These are phyloP conservation scores for Kurtzmaniella cleridarum DNA, from an alignment of 805 yeast species.

Conservation along the genomic window DNA sequence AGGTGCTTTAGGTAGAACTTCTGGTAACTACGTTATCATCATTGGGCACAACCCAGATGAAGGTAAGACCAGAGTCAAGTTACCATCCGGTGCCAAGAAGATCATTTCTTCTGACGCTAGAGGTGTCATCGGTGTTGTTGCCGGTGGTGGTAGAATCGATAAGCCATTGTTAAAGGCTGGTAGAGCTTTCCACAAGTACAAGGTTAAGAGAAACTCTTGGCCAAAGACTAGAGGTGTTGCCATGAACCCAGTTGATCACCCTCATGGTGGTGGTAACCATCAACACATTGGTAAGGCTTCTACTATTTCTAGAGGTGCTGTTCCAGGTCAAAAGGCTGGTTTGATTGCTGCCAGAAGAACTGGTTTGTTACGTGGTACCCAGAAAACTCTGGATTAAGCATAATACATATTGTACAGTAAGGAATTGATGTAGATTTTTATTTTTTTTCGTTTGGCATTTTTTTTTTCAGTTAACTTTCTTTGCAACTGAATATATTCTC, in stretches of 20 bases:
- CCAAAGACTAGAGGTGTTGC: slow-evolving; percentile 99
- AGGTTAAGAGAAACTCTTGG: slow-evolving; percentile 99
- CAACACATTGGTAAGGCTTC: slow-evolving; percentile 99
- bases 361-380: slow-evolving; percentile 99
- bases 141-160: slow-evolving; percentile 99
- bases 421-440: background rate
- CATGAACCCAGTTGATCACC: slow-evolving; percentile 99
- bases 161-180: slow-evolving; percentile 99
- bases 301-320: slow-evolving; percentile 98
- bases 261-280: slow-evolving; percentile 97
- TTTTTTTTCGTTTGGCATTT: background rate
- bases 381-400: slow-evolving; percentile 56
- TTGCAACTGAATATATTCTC: too few relatives aligned
- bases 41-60: slow-evolving; percentile 99
- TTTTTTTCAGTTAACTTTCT: too few relatives aligned
- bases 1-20: slow-evolving; percentile 99
- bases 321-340: slow-evolving; percentile 99
- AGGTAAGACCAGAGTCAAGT: slow-evolving; percentile 98
- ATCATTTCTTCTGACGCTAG: slow-evolving; percentile 91
- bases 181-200: slow-evolving; percentile 99
- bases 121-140: slow-evolving; percentile 99
- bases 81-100: slow-evolving; percentile 99
- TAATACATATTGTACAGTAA: slow-evolving; percentile 5
- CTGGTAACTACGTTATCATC: slow-evolving; percentile 98
- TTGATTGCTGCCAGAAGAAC: slow-evolving; percentile 99